phyloP scores from a whole-genome alignment of 2,329 filamentous ascomycete species.

The Chaetomiaceae sp. region DNA sequence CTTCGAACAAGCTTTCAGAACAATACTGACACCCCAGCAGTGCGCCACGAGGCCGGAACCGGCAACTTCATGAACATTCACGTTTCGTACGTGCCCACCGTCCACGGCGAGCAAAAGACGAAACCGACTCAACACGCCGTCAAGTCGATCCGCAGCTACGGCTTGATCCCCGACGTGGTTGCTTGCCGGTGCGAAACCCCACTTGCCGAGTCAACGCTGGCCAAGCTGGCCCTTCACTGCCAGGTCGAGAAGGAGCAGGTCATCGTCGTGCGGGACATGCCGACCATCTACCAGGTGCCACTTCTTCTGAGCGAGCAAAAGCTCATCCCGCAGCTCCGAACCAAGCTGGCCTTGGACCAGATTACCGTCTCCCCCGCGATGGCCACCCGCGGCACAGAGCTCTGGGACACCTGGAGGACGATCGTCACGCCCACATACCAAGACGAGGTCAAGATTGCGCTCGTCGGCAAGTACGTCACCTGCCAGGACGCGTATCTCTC shows the following conservation, averaged over 20 bases:
- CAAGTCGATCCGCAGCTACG: constrained; percentile 73
- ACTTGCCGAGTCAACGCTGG: constrained; percentile 65
- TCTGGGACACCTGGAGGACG: constrained; percentile 72
- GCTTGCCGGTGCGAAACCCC: constrained; percentile 82
- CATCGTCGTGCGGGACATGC: constrained; percentile 81
- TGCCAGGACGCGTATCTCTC: constrained; percentile 77
- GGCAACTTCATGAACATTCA: constrained; percentile 84
- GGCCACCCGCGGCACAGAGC: constrained; percentile 56
- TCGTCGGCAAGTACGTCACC: constrained; percentile 88
- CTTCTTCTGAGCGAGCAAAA: constrained; percentile 82
- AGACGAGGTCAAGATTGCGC: constrained; percentile 69
- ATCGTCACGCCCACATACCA: constrained; percentile 61
- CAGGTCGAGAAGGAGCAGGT: constrained; percentile 83
- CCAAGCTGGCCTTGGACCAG: constrained; percentile 58
- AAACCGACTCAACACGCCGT: constrained; percentile 95
- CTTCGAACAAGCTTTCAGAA: too few relatives aligned
- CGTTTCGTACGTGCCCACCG: constrained; percentile 78
- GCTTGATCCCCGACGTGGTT: constrained; percentile 67
- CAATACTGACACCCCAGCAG: neutral
- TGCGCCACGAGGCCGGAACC: constrained; percentile 42
- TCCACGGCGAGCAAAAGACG: constrained; percentile 74
- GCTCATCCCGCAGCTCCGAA: constrained; percentile 60
- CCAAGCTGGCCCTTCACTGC: constrained; percentile 86
- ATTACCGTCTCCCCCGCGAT: constrained; percentile 47
- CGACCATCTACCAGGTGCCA: constrained; percentile 89